Evolutionary conservation across 441 rosid species (phyloP), one percentile per base, ranked within the genome.

Genomic region (Metrosideros polymorpha): DNA sequence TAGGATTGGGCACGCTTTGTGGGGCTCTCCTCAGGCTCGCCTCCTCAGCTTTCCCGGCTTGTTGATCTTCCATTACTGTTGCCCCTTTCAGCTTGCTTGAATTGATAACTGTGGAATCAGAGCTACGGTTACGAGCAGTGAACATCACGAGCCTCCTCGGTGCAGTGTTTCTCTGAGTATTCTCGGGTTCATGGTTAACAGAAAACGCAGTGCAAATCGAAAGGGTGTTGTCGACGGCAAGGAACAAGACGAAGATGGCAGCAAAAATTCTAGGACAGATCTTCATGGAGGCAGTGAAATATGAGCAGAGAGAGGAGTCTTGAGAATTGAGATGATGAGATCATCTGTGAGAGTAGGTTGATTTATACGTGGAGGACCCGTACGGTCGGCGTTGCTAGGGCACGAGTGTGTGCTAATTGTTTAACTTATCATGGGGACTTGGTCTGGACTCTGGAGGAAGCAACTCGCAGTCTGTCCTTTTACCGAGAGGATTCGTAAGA

Each of bases 21-120:
- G 95, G 95, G 30, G 92, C 93, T 89, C 86, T 91, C 87, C 96
- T 91, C 45, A 94, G 87, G 87, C 92, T 91, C 55, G 87, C 90
- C 91, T 92, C 92, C 90, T 87, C 89, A 86, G 94, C 90, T 91
- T 89, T 91, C 88, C 89, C 89, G 89, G 91, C 82, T 85, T 18
- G 47, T 84, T 17, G 47, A 22, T 66, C n/a, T 66, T 66, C 79
- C 47, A 10, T 19, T 35, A 12, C 35, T 27, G 7, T 35, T 24
- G 4, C n/a, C 7, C n/a, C 47, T 66, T 66, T 25, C 32, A 7
- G 83, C 85, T 83, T 50, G 43, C 77, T 57, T 82, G 54, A 39
- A 35, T 18, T 4, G 59, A 53, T 39, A 5, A 66, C 89, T 35
- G 22, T 29, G 29, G 79, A 79, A 42, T 83, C 5, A 39, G 49